phyloP scores from a whole-genome alignment of 805 yeast genomes.

The Candida orba region DNA sequence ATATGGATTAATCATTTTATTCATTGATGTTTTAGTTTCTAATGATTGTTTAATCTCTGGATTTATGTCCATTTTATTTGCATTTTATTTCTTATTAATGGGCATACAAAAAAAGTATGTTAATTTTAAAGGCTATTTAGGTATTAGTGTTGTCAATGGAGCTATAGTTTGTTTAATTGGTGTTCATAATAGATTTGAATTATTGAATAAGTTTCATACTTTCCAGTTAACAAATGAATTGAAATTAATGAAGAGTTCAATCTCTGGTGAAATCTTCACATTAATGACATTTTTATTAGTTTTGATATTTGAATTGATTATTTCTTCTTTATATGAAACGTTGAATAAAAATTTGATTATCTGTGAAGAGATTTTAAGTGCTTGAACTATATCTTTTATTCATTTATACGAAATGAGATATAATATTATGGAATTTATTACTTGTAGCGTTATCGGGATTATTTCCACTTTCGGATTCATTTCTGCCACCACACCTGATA shows the following conservation, averaged over 20 bases:
- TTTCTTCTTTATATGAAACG: conserved; percentile 1
- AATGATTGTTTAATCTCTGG: neutral
- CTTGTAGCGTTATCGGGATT: neutral
- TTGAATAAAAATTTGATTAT: neutral
- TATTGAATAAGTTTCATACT: neutral
- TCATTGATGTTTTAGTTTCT: neutral
- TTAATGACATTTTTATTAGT: conserved; percentile 1
- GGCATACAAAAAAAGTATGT: neutral
- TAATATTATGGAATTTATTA: too few relatives aligned
- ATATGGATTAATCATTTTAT: conserved; percentile 1
- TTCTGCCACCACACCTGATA: neutral
- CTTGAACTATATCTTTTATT: too few relatives aligned
- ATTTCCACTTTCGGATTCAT: neutral
- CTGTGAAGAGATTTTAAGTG: too few relatives aligned
- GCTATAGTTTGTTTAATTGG: conserved; percentile 5
- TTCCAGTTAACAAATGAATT: neutral
- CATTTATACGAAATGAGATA: too few relatives aligned
- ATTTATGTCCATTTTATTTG: conserved; percentile 2
- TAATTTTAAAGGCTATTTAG: neutral
- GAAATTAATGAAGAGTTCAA: conserved; percentile 1
- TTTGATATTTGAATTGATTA: conserved; percentile 1
- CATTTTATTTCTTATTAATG: neutral
- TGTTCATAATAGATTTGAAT: neutral
- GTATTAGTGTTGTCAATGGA: neutral
- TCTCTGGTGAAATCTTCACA: conserved; percentile 4